Base-by-base conservation (phyloP, 306 rosid genomes). In the Sicyos baderoa region DNA sequence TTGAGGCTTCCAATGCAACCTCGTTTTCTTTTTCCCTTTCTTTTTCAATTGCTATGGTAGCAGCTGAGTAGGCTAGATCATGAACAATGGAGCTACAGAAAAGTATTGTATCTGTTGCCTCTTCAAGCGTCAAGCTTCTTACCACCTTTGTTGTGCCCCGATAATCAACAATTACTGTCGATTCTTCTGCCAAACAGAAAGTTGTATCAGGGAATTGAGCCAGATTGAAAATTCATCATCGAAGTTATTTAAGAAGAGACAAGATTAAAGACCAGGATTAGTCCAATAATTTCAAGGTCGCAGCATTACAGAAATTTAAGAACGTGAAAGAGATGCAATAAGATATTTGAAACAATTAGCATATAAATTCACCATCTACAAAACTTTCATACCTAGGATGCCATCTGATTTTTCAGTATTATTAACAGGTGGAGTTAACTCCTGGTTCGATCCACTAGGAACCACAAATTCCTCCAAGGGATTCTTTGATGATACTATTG, bases 1-100 rank as follows among this genome's bases (percentile, higher is more conserved):
- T 86, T n/a, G 87, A 90, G 73, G 80, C 85, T 79, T 88, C 94
- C 47, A 86, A 79, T 4, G 83, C 72, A 3, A 73, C 82, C 1
- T 88, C 72, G 47, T 35, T 73, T 80, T 93, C 93, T 71, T 86
- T 89, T 79, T 89, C 95, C 48, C 27, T 72, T 79, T 93, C 93
- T 71, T 86, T 89, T 78, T 88, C 96, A 74, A 90, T 81, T 57
- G 90, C 96, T 54, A 85, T 82, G 21, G 89, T 74, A 73, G 96
- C 97, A 63, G 98, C 97, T 73, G 91, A 72, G 75, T 82, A 88
- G 54, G 97, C 94, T 74, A 93, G 84, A 80, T 88, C 94, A 57
- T 89, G 97, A 81, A 93, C 85, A 19, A 93, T 86, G 73, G 98
- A 89, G 68, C 94, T 89, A 89, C 98, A 93, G 81, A 93, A 88